Evolutionary conservation across 441 rosid genomes (phyloP), one percentile per base, ranked within the genome.

Genomic region (Capsella rubella): DNA sequence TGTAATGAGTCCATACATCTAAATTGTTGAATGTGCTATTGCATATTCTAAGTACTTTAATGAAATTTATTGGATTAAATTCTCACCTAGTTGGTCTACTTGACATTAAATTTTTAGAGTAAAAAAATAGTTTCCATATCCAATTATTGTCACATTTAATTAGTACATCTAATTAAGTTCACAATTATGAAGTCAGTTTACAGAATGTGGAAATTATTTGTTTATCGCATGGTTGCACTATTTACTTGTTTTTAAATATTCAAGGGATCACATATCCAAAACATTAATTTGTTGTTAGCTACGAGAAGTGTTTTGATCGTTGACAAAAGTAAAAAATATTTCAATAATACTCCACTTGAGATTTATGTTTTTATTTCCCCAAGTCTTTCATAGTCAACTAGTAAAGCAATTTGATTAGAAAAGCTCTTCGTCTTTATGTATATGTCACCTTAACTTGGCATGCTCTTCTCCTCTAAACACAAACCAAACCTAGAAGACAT

Each of bases 311-410:
- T 43, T 43, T 45, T 45, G 18, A 45, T 45, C 15, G 49, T 45
- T 45, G 49, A 45, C 49, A 45, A 45, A 45, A 5, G 7, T 84
- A 43, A 43, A 43, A 2, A 43, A 43, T 4, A 46, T 15, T 21
- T 46, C 51, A 15, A n/a, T 46, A 15, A 1, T 46, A 25, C 15
- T 46, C 50, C 25, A 46, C 21, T 46, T 46, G 51, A 18, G 10
- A 7, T 46, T 46, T 46, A 15, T 6, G 2, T n/a, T 46, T 46
- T 46, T 46, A 7, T n/a, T 46, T 46, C 25, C 51, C 50, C 8
- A 45, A n/a, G 46, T 14, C 16, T n/a, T n/a, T 45, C 21, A 45
- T 15, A 15, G 21, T 34, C 9, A 34, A 34, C 39, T 46, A 3
- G n/a, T 40, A 5, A 43, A 14, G 3, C 8, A 46, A 15, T 46